phyloP scores from a whole-genome alignment of 177 flowering plant species.

The Tripterygium wilfordii region DNA sequence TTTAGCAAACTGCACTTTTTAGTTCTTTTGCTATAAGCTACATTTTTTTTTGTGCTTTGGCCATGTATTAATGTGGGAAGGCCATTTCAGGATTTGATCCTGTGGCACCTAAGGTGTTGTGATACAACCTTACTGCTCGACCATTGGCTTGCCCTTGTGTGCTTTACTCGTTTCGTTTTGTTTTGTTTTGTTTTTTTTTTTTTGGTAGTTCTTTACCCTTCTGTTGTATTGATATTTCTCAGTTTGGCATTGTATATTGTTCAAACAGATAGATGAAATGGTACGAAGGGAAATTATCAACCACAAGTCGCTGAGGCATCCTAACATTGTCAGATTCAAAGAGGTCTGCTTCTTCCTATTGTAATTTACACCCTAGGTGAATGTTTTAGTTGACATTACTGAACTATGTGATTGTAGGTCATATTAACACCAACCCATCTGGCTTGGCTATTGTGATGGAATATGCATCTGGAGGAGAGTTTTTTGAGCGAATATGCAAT shows the following conservation, averaged over 20 bases:
- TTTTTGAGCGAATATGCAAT: conserved; percentile 88
- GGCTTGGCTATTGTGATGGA: conserved; percentile 98
- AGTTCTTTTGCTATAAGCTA: too few species aligned
- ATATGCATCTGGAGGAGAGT: conserved; percentile 96
- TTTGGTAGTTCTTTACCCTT: neutral
- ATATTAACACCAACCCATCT: conserved; percentile 87
- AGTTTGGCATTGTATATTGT: neutral
- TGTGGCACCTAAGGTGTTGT: too few species aligned
- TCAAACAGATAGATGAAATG: conserved; percentile 86
- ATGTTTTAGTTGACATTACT: conserved; percentile 6
- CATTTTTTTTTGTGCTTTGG: too few species aligned
- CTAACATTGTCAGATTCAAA: conserved; percentile 83
- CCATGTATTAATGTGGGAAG: too few species aligned
- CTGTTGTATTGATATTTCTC: neutral
- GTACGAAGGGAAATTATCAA: conserved; percentile 86
- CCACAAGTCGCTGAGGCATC: conserved; percentile 85
- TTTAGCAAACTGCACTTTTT: too few species aligned
- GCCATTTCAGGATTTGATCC: too few species aligned
- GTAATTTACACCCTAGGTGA: neutral
- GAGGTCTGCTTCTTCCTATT: conserved; percentile 45
- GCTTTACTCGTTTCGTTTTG: too few species aligned
- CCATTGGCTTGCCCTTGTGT: too few species aligned
- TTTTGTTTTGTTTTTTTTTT: neutral
- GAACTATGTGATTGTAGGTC: conserved; percentile 39
- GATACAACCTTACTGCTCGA: too few species aligned